phyloP scores from a whole-genome alignment of 768 basidiomycete genomes.

The Mycena indigotica region DNA sequence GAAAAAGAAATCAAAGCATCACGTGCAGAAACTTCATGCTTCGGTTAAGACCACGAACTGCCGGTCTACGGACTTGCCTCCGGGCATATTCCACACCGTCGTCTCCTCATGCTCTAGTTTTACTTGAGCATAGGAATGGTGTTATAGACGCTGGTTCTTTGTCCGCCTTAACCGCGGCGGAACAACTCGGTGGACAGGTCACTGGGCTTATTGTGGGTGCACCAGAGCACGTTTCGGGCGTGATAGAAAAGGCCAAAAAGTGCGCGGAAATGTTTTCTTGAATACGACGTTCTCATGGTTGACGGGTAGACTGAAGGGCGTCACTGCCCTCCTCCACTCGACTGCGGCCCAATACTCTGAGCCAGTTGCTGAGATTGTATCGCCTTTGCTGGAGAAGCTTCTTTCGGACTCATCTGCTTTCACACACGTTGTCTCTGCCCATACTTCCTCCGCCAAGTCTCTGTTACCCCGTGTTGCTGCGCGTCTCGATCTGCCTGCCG shows the following conservation, averaged over 20 bases:
- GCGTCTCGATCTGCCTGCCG: constrained; percentile 82
- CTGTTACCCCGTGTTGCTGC: constrained; percentile 92
- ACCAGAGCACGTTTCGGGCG: constrained; percentile 62
- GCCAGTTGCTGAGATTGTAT: constrained; percentile 72
- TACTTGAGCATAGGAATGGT: constrained; percentile 84
- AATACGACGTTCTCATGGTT: constrained; percentile 17
- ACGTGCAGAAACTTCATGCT: background rate
- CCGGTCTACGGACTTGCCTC: constrained; percentile 23
- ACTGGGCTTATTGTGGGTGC: constrained; percentile 77
- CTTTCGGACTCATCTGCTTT: constrained; percentile 64
- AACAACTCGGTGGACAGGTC: constrained; percentile 82
- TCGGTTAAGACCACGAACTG: constrained; percentile 16
- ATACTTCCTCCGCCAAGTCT: constrained; percentile 91
- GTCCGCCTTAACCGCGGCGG: constrained; percentile 90
- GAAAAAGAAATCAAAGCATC: background rate
- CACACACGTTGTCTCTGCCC: constrained; percentile 91
- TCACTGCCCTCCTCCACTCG: constrained; percentile 69
- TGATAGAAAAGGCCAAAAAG: constrained; percentile 83
- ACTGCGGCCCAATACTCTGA: constrained; percentile 69
- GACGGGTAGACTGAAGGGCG: constrained; percentile 60
- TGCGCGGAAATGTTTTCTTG: no score
- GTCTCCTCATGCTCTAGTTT: constrained; percentile 79
- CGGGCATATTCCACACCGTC: constrained; percentile 62
- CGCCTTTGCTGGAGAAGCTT: constrained; percentile 80
- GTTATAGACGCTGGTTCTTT: constrained; percentile 82